Conservation (phyloP, 352 stramenopile species). For the Phytophthora litchii region DNA sequence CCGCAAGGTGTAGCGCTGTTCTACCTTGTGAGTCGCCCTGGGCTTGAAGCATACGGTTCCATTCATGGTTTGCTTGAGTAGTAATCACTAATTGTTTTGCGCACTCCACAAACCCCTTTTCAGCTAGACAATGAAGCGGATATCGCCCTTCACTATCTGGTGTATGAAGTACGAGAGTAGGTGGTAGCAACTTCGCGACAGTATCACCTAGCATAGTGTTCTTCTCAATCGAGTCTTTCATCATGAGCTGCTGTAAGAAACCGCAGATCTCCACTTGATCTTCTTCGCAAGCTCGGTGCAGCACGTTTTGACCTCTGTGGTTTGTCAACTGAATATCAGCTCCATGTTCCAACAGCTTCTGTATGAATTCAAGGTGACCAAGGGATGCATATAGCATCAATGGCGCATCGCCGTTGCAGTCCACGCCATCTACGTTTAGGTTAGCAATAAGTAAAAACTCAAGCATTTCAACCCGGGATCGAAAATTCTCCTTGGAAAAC, state of each 20-base stretch:
- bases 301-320: slow-evolving; percentile 41
- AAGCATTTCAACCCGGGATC: slow-evolving; percentile 54
- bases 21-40: slow-evolving; percentile 36
- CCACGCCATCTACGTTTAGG: slow-evolving; percentile 47
- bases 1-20: slow-evolving; percentile 48
- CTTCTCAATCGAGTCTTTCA: slow-evolving; percentile 23
- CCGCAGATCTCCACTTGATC: slow-evolving; percentile 67
- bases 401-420: slow-evolving; percentile 53
- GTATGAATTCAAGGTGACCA: slow-evolving; percentile 53
- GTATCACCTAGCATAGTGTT: slow-evolving; percentile 5
- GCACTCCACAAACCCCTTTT: slow-evolving; percentile 60
- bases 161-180: slow-evolving; percentile 29
- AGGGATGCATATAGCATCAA: slow-evolving; percentile 60
- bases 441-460: slow-evolving; percentile 51
- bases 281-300: slow-evolving; percentile 65
- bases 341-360: slow-evolving; percentile 36
- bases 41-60: slow-evolving; percentile 30
- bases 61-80: slow-evolving; percentile 17
- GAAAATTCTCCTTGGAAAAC: slow-evolving; percentile 55
- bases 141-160: slow-evolving; percentile 37
- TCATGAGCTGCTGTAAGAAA: slow-evolving; percentile 42
- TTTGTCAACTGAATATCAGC: slow-evolving; percentile 38
- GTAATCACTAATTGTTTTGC: slow-evolving; percentile 45
- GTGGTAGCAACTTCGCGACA: neutral
- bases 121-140: slow-evolving; percentile 53